These are phyloP conservation scores for Metschnikowia orientalis DNA, from an alignment of 805 yeast species.

Conservation along the genomic window DNA sequence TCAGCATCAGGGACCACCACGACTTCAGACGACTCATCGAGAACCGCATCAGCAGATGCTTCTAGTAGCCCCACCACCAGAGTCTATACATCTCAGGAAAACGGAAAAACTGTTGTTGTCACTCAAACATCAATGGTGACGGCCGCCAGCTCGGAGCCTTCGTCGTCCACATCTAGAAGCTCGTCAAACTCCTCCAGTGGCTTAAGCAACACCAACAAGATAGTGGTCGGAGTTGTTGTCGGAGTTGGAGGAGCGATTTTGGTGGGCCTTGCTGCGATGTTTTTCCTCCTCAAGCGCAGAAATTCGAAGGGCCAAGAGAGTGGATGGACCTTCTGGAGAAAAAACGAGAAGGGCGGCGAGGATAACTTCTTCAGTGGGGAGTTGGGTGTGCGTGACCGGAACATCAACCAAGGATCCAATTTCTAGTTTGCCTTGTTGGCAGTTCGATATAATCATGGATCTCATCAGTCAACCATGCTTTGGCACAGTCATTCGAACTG, in stretches of 20 bases:
- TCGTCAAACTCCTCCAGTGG: slow-evolving; percentile 24
- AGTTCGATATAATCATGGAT: no score
- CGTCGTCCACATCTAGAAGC: slow-evolving; percentile 20
- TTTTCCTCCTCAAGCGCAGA: slow-evolving; percentile 35
- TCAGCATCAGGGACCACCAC: no score
- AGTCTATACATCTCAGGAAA: slow-evolving; percentile 26
- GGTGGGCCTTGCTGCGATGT: slow-evolving; percentile 30
- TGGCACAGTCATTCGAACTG: no score
- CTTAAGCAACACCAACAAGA: slow-evolving; percentile 38
- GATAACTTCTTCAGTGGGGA: slow-evolving; percentile 42
- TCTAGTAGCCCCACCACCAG: slow-evolving; percentile 21
- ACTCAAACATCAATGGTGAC: slow-evolving; percentile 35
- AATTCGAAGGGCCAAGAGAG: slow-evolving; percentile 22
- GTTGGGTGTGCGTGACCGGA: slow-evolving; percentile 45
- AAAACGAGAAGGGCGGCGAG: slow-evolving; percentile 36
- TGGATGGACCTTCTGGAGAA: slow-evolving; percentile 48
- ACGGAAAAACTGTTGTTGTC: slow-evolving; percentile 36
- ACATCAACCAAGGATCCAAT: slow-evolving; percentile 44
- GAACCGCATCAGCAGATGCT: slow-evolving; percentile 1
- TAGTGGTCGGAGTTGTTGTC: slow-evolving; percentile 45
- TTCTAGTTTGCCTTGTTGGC: slow-evolving; percentile 24
- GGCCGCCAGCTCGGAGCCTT: slow-evolving; percentile 21
- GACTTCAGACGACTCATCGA: no score
- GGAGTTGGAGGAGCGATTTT: slow-evolving; percentile 44
- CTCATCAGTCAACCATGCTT: no score